phyloP scores from a whole-genome alignment of 352 stramenopile genomes.

The Globisporangium megalacanthum region DNA sequence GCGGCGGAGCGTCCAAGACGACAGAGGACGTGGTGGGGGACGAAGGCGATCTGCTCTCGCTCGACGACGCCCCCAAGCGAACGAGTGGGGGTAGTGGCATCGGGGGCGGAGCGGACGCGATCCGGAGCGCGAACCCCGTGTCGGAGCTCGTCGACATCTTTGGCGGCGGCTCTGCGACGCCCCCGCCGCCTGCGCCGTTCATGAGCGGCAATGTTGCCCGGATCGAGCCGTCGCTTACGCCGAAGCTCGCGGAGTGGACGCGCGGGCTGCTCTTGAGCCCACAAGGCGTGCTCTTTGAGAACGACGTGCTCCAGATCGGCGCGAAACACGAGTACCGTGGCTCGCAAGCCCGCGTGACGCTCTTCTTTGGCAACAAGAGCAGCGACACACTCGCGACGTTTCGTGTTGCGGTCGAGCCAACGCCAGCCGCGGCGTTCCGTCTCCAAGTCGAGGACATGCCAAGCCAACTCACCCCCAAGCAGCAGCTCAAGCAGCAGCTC shows the following conservation, averaged over 20 bases:
- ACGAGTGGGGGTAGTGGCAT: slow-evolving; percentile 13
- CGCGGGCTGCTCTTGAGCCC: slow-evolving; percentile 87
- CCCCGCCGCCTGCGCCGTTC: slow-evolving; percentile 3
- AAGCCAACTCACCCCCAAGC: slow-evolving; percentile 73
- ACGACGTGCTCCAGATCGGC: slow-evolving; percentile 92
- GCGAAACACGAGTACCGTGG: slow-evolving; percentile 95
- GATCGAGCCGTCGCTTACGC: slow-evolving; percentile 36
- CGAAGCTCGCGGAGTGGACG: slow-evolving; percentile 62
- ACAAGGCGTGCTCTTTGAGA: slow-evolving; percentile 90
- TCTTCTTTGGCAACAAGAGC: slow-evolving; percentile 95
- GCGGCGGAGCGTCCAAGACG: too few species aligned
- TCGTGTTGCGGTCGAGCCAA: slow-evolving; percentile 57
- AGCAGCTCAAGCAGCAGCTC: slow-evolving; percentile 91
- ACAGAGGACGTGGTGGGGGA: slow-evolving; percentile 5
- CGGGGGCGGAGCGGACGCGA: slow-evolving; percentile 19
- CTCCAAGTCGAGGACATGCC: slow-evolving; percentile 69
- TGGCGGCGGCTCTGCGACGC: slow-evolving; percentile 18
- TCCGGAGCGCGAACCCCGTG: slow-evolving; percentile 48
- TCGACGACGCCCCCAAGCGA: slow-evolving; percentile 34
- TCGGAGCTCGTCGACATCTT: slow-evolving; percentile 52
- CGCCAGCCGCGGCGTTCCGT: slow-evolving; percentile 30
- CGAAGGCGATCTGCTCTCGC: slow-evolving; percentile 46
- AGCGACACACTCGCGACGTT: slow-evolving; percentile 79
- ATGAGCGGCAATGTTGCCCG: slow-evolving; percentile 15
- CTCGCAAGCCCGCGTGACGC: slow-evolving; percentile 89